Conservation (phyloP, 306 rosid genomes). For the Malus fusca region DNA sequence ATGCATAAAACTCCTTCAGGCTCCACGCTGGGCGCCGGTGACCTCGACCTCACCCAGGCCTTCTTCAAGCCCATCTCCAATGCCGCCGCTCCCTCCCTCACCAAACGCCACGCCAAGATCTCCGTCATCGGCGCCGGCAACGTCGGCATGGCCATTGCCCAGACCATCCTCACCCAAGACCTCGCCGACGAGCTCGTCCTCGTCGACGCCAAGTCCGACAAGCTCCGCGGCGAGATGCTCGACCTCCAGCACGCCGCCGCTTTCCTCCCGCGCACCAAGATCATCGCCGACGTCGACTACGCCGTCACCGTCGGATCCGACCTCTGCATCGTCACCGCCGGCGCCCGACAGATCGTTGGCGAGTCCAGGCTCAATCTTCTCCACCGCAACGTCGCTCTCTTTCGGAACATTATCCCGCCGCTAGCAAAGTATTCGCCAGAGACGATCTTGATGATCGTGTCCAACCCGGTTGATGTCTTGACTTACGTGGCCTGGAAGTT, state of each 20-base stretch:
- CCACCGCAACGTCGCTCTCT: conserved; percentile 68
- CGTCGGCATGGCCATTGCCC: conserved; percentile 98
- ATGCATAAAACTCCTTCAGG: conserved; percentile 59
- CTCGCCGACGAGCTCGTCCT: conserved; percentile 72
- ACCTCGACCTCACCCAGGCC: conserved; percentile 54
- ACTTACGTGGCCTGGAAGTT: conserved; percentile 86
- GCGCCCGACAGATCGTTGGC: conserved; percentile 66
- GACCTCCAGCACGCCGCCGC: conserved; percentile 95
- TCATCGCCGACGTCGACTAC: conserved; percentile 68
- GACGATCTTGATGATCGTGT: conserved; percentile 54
- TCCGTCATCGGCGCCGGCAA: conserved; percentile 83
- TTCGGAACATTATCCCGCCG: conserved; percentile 55
- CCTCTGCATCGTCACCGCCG: conserved; percentile 86
- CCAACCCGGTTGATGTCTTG: conserved; percentile 80
- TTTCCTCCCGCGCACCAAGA: conserved; percentile 86
- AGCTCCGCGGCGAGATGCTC: conserved; percentile 90
- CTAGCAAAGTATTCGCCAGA: conserved; percentile 54
- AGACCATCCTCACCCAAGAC: conserved; percentile 84
- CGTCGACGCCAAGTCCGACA: conserved; percentile 61
- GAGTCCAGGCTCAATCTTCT: conserved; percentile 73
- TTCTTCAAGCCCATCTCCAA: conserved; percentile 57
- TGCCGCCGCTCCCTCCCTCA: conserved; percentile 50
- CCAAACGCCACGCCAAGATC: conserved; percentile 57
- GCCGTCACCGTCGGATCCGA: conserved; percentile 58
- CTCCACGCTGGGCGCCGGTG: conserved; percentile 59